Conservation (phyloP, 805 yeast species). For the Ogataea corticis region DNA sequence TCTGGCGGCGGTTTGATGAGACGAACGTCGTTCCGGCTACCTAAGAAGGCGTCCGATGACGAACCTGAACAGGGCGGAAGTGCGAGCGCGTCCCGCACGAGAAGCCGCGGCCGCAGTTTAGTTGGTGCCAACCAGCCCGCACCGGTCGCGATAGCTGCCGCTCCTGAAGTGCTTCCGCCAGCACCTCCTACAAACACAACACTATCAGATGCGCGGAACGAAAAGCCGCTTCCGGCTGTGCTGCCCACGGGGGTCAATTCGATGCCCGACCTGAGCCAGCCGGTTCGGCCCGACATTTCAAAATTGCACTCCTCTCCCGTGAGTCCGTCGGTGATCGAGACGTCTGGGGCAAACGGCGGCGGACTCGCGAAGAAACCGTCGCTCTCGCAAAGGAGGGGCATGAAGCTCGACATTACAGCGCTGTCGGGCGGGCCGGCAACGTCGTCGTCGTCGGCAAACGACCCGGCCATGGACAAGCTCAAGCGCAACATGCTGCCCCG, state of each 20-base stretch:
- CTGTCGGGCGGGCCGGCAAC: conserved; percentile 3
- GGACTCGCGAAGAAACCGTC: conserved; percentile 40
- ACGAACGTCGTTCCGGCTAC: conserved; percentile 29
- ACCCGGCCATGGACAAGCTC: conserved; percentile 19
- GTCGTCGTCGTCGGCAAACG: conserved; percentile 2
- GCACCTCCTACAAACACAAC: background rate
- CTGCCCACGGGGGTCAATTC: conserved; percentile 17
- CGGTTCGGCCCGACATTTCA: background rate
- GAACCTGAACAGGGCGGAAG: too few relatives aligned
- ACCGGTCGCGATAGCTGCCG: background rate
- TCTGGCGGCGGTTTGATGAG: conserved; percentile 18
- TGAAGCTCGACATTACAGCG: conserved; percentile 45
- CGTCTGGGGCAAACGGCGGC: conserved; percentile 18
- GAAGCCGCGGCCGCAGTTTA: conserved; percentile 20
- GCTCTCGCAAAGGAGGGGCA: conserved; percentile 54
- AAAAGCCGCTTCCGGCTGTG: background rate
- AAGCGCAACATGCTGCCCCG: conserved; percentile 28
- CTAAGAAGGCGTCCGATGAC: conserved; percentile 18
- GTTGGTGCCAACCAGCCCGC: background rate
- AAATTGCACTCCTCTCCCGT: conserved; percentile 8
- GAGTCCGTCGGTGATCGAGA: conserved; percentile 12
- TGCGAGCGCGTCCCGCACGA: background rate
- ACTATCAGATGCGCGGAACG: background rate
- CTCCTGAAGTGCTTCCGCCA: background rate
- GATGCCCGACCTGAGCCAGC: conserved; percentile 12